Conservation (phyloP, 2,329 filamentous ascomycete genomes). For the Aspergillus tamarii region DNA sequence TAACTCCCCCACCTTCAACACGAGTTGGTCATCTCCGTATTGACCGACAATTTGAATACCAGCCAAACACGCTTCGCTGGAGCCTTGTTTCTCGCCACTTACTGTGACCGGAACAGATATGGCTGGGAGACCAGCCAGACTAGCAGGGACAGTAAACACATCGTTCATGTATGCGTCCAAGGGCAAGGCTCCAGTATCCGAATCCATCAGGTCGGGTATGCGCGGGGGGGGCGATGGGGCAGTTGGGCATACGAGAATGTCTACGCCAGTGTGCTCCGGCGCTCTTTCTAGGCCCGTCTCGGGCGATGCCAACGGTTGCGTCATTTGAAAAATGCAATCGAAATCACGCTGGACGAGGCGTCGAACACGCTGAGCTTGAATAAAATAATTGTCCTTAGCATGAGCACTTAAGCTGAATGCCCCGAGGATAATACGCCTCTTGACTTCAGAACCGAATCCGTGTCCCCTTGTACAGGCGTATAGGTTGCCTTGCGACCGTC, state of each 20-base stretch:
- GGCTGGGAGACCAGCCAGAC: slow-evolving; percentile 85
- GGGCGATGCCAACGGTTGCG: slow-evolving; percentile 63
- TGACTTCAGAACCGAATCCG: slow-evolving; percentile 83
- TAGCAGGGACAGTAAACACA: slow-evolving; percentile 93
- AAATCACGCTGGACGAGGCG: slow-evolving; percentile 86
- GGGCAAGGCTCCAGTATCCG: slow-evolving; percentile 37
- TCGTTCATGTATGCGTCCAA: slow-evolving; percentile 90
- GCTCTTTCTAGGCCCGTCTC: slow-evolving; percentile 9
- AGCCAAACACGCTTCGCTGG: slow-evolving; percentile 27
- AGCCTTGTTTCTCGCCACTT: slow-evolving; percentile 15
- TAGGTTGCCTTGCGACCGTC: slow-evolving; percentile 58
- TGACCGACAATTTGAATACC: slow-evolving; percentile 54
- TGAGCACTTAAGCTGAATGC: slow-evolving; percentile 87
- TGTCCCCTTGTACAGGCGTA: slow-evolving; percentile 75
- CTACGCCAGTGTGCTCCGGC: slow-evolving; percentile 54
- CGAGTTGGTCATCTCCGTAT: slow-evolving; percentile 50
- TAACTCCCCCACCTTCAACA: slow-evolving; percentile 42
- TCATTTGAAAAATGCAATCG: slow-evolving; percentile 71
- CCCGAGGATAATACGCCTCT: slow-evolving; percentile 82
- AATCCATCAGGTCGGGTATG: slow-evolving; percentile 57
- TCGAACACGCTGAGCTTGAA: slow-evolving; percentile 87
- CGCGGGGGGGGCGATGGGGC: slow-evolving; percentile 75
- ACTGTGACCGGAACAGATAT: slow-evolving; percentile 74
- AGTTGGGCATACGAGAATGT: slow-evolving; percentile 86
- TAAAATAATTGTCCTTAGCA: slow-evolving; percentile 94